Evolutionary conservation across 163 green algal genomes (phyloP).

Genomic region (Chlamydomonas reinhardtii): DNA sequence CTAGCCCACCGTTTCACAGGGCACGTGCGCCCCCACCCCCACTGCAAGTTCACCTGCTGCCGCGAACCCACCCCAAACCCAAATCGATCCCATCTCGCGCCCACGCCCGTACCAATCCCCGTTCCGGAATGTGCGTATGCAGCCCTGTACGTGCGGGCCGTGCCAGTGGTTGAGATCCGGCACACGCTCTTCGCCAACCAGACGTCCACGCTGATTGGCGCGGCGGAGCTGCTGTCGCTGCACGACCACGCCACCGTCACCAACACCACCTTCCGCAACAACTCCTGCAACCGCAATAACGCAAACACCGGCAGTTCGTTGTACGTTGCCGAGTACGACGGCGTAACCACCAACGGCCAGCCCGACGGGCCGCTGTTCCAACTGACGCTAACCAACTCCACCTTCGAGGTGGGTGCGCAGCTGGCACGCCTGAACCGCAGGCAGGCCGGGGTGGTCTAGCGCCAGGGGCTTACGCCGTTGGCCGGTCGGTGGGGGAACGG

Average conservation of each 20-base stretch:
- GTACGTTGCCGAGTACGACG: constrained; percentile 6
- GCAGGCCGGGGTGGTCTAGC: too few species aligned
- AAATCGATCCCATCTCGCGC: too few species aligned
- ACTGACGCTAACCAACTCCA: neutral
- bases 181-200: neutral
- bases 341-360: neutral
- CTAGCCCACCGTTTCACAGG: too few species aligned
- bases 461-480: too few species aligned
- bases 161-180: neutral
- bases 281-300: neutral
- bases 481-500: too few species aligned
- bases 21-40: too few species aligned
- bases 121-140: too few species aligned
- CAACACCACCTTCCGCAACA: constrained; percentile 11
- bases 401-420: neutral
- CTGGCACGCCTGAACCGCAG: too few species aligned
- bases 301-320: neutral
- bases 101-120: too few species aligned
- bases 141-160: neutral
- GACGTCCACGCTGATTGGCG: neutral
- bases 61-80: too few species aligned
- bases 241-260: neutral
- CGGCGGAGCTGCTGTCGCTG: neutral
- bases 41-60: too few species aligned
- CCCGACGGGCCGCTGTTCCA: neutral